Conservation (phyloP, 441 rosid genomes). For the Erodium moschatum region DNA sequence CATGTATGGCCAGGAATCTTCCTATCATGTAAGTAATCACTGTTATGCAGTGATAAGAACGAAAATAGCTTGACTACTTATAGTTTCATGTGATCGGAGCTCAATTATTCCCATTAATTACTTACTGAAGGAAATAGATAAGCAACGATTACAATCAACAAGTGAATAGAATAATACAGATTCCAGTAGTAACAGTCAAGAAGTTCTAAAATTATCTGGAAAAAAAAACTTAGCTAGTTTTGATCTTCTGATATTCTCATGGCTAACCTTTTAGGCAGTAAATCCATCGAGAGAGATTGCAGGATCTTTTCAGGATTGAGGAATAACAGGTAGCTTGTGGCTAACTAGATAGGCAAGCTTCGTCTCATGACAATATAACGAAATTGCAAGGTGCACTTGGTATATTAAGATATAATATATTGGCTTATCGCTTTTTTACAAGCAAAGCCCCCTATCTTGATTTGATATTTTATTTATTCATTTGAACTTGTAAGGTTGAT, state of each 20-base stretch:
- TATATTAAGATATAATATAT: not conserved
- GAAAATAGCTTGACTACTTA: not conserved
- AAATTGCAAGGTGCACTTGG: not conserved
- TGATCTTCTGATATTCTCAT: not conserved
- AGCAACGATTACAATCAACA: not conserved
- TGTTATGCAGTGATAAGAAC: not conserved
- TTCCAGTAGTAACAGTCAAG: not conserved
- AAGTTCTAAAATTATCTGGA: not conserved
- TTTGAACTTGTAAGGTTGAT: slow-evolving; percentile 1
- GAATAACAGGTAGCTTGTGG: not conserved
- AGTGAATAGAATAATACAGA: not conserved
- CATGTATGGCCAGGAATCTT: not conserved
- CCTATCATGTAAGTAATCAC: not conserved
- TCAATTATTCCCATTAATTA: not conserved
- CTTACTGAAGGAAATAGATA: not conserved
- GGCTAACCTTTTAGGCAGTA: not conserved
- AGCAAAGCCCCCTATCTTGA: not conserved
- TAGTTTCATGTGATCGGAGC: not conserved
- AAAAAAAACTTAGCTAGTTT: not conserved
- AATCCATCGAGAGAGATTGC: slow-evolving; percentile 1
- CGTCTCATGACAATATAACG: not conserved
- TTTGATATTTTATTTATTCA: not conserved
- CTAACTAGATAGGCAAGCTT: not conserved
- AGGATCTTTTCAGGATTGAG: not conserved
- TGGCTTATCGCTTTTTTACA: slow-evolving; percentile 7